phyloP scores from a whole-genome alignment of 2,329 filamentous ascomycete species.

The Ophiocordyceps camponoti-leonardi region DNA sequence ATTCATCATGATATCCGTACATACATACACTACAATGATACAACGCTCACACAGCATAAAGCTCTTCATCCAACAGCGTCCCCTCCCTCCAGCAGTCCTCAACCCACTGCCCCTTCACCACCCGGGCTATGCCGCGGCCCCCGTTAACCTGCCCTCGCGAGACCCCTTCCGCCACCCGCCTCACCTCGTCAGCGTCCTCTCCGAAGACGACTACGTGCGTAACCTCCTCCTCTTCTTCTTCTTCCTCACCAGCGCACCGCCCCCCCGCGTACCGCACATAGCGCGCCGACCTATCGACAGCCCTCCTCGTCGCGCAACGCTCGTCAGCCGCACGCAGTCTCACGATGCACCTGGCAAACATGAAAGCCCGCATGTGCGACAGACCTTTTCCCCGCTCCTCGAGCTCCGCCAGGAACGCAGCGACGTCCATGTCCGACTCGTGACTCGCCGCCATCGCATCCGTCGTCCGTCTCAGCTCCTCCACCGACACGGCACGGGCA shows the following conservation, averaged over 20 bases:
- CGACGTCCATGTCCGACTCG: slow-evolving; percentile 17
- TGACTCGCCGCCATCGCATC: slow-evolving; percentile 30
- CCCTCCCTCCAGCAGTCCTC: slow-evolving; percentile 63
- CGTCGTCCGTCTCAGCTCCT: slow-evolving; percentile 42
- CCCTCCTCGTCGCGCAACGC: slow-evolving; percentile 9
- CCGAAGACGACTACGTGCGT: slow-evolving; percentile 55
- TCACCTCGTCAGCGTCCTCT: slow-evolving; percentile 19
- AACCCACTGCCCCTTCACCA: slow-evolving; percentile 59
- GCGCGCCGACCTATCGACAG: slow-evolving; percentile 29
- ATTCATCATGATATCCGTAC: too few species aligned
- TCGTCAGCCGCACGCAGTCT: slow-evolving; percentile 17
- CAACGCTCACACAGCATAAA: slow-evolving; percentile 19
- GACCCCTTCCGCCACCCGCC: slow-evolving; percentile 22
- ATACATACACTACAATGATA: neutral
- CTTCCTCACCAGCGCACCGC: slow-evolving; percentile 28
- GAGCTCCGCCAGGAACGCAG: slow-evolving; percentile 31
- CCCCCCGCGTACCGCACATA: slow-evolving; percentile 57
- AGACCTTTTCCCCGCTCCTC: slow-evolving; percentile 37
- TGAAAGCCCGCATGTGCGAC: slow-evolving; percentile 28
- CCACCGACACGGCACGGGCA: slow-evolving; percentile 45
- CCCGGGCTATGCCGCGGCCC: slow-evolving; percentile 39
- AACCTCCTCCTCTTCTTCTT: slow-evolving; percentile 31
- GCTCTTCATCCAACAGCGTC: slow-evolving; percentile 67
- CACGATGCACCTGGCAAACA: slow-evolving; percentile 32
- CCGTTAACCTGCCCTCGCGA: slow-evolving; percentile 24